Conservation (phyloP, 164 flowering plant species). For the Malania oleifera region DNA sequence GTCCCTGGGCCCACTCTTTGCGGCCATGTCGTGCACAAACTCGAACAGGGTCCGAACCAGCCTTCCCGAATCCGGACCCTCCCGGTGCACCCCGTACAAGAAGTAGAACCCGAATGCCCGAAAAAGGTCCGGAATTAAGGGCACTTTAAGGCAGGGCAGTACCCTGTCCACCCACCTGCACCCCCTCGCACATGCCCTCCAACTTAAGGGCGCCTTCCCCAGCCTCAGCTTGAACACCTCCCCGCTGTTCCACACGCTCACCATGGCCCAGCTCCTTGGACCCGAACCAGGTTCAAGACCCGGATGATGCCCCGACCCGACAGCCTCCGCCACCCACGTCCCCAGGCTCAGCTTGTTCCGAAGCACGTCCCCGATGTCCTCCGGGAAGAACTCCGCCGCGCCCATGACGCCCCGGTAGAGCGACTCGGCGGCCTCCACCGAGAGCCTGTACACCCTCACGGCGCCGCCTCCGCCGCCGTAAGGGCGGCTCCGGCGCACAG, state of each 20-base stretch:
- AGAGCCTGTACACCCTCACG: slow-evolving; percentile 32
- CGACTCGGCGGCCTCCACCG: slow-evolving; percentile 41
- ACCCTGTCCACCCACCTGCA: slow-evolving; percentile 25
- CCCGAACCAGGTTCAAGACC: too few species aligned
- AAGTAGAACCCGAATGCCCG: slow-evolving; percentile 59
- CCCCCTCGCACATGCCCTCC: slow-evolving; percentile 26
- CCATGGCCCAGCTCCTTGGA: slow-evolving; percentile 56
- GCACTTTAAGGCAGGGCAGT: slow-evolving; percentile 42
- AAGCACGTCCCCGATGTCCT: slow-evolving; percentile 44
- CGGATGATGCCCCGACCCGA: slow-evolving; percentile 11
- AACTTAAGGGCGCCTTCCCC: slow-evolving; percentile 34
- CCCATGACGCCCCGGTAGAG: slow-evolving; percentile 41
- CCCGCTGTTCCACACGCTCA: slow-evolving; percentile 72
- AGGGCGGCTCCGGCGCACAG: slow-evolving; percentile 25
- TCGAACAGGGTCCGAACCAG: slow-evolving; percentile 38
- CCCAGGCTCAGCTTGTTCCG: slow-evolving; percentile 55
- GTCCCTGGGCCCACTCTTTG: slow-evolving; percentile 14
- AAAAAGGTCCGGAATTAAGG: slow-evolving; percentile 42
- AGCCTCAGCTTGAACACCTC: slow-evolving; percentile 57
- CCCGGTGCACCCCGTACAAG: slow-evolving; percentile 49
- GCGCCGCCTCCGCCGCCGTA: slow-evolving; percentile 19
- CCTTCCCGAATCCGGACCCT: slow-evolving; percentile 41
- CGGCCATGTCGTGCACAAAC: slow-evolving; percentile 55
- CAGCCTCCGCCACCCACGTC: slow-evolving; percentile 54
- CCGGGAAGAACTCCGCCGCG: slow-evolving; percentile 56